Conservation (phyloP, 208 protist species). For the Phytomonas sp. region DNA sequence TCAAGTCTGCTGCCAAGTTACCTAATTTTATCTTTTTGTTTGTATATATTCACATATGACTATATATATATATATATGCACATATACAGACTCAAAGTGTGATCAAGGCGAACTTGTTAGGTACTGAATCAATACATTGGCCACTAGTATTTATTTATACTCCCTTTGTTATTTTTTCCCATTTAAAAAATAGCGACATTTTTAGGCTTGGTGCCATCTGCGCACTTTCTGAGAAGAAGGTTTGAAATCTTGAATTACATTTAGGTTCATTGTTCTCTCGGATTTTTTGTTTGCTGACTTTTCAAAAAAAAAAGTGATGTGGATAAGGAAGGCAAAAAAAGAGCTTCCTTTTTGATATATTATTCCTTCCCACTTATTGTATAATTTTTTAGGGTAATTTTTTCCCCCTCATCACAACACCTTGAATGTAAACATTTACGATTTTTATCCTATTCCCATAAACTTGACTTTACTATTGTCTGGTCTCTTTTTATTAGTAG, state of each 20-base stretch:
- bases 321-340: too few species aligned
- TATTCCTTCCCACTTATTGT: neutral
- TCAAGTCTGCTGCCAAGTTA: neutral
- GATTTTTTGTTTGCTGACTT: neutral
- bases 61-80: neutral
- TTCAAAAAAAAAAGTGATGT: too few species aligned
- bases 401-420: neutral
- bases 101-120: neutral
- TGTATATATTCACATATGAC: slow-evolving; percentile 1
- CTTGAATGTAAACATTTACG: neutral
- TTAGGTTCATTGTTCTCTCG: neutral
- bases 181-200: neutral
- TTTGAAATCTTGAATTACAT: neutral
- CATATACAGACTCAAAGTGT: neutral
- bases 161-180: neutral
- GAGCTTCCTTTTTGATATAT: neutral
- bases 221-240: neutral
- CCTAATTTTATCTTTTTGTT: neutral
- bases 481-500: neutral
- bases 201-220: neutral
- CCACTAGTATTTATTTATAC: neutral
- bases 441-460: neutral
- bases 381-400: neutral
- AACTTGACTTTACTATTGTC: neutral
- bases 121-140: neutral